Base-by-base conservation (phyloP, 176 grass and related monocot species). In the Aegilops speltoides region DNA sequence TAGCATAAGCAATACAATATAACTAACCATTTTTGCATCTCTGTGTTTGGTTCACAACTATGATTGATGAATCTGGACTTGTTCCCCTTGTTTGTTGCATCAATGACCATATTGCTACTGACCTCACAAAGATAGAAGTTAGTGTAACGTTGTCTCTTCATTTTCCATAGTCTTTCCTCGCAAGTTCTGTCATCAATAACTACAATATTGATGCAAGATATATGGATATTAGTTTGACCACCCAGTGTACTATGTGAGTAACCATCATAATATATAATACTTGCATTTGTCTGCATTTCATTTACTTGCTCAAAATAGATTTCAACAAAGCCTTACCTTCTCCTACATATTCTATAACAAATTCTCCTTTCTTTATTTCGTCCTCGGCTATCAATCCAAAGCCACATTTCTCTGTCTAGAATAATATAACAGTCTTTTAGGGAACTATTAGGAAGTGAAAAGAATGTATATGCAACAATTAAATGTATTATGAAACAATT, bases 371-470 rank as follows among this genome's bases (percentile, higher is more conserved):
- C 83, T 98, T 95, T 88, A 96, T 94, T 83, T 91, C 96, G 54
- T 98, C 93, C 56, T 94, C 92, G 84, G 93, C 85, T 77, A 98
- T 85, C 87, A 98, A 88, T 54, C 93, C 96, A 89, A 89, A 88
- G 22, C 96, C 96, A 94, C 96, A 96, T 89, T 96, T 98, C 79
- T 98, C 84, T 91, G 96, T 98, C 93, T 98, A 91, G 52, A 95
- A 80, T 13, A 88, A 80, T 74, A 87, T 57, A 36, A 69, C 50
- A 54, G 22, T 15, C 60, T 41, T 94, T 87, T 65, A 83, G 69
- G 12, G 17, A 48, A 75, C 48, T n/a, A 2, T 72, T 22, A 15
- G 31, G 17, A 87, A 60, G 8, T 60, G 67, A 68, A 46, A 81
- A 86, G 34, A 16, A 4, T 54, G 50, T 54, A 79, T 52, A 76